Evolutionary conservation across 257 asterid genomes (phyloP).

Genomic region (Petunia secreta): DNA sequence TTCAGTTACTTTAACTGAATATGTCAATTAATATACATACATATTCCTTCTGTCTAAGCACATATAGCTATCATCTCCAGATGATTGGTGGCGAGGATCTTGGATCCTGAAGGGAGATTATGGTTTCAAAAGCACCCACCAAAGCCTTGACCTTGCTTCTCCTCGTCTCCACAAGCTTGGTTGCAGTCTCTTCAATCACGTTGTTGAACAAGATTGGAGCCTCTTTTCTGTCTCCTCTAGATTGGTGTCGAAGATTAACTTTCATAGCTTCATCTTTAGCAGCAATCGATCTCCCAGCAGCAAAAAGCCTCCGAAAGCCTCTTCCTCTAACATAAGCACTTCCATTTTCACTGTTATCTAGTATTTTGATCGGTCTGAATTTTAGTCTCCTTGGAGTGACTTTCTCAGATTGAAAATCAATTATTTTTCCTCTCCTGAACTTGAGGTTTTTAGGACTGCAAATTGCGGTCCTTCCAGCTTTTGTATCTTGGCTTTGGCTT

Average conservation of each 20-base stretch:
- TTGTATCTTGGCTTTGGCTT: constrained; percentile 2
- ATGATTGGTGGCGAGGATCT: constrained; percentile 8
- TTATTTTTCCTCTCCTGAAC: constrained; percentile 20
- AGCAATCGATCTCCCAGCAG: constrained; percentile 17
- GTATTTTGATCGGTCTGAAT: constrained; percentile 23
- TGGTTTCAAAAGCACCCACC: constrained; percentile 64
- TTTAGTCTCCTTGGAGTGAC: constrained; percentile 10
- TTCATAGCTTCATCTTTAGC: constrained; percentile 19
- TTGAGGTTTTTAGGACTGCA: constrained; percentile 22
- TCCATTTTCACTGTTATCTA: constrained; percentile 15
- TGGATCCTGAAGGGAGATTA: constrained; percentile 58
- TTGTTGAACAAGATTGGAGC: constrained; percentile 23
- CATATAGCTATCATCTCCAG: constrained; percentile 4
- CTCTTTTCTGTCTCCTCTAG: constrained; percentile 19
- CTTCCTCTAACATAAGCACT: constrained; percentile 9
- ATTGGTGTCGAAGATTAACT: constrained; percentile 24
- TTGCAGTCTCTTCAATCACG: constrained; percentile 60
- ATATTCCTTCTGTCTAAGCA: background rate
- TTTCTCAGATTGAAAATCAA: constrained; percentile 19
- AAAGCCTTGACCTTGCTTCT: constrained; percentile 63
- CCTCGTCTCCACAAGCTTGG: constrained; percentile 56
- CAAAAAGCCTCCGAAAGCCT: background rate
- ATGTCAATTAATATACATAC: background rate
- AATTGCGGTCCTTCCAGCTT: constrained; percentile 10
- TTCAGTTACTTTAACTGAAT: background rate